These are phyloP conservation scores for Curvularia lunata DNA, from an alignment of 2,329 filamentous ascomycete species.

Conservation along the genomic window DNA sequence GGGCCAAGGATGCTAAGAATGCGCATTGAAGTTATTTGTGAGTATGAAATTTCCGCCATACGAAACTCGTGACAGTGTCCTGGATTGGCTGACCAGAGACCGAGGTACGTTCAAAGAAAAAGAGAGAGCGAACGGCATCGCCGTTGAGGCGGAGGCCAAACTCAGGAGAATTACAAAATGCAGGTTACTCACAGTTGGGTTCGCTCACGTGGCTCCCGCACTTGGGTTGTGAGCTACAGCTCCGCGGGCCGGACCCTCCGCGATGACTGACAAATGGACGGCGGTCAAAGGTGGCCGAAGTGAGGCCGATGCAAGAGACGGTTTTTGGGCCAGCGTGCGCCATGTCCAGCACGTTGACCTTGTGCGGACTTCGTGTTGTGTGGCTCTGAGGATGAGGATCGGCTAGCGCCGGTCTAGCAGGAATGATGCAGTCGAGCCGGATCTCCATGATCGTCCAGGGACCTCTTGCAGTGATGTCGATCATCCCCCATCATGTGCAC, in stretches of 20 bases:
- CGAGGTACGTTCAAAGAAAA: neutral
- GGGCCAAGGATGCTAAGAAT: neutral
- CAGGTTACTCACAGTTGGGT: conserved; percentile 3
- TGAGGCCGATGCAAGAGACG: conserved; percentile 7
- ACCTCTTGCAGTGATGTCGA: conserved; percentile 11
- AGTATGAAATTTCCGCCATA: neutral
- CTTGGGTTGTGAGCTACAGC: conserved; percentile 24
- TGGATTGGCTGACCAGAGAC: neutral
- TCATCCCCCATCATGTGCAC: conserved; percentile 13
- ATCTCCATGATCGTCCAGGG: conserved; percentile 19
- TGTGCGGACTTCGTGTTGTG: conserved; percentile 6
- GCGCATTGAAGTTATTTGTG: neutral
- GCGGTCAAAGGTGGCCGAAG: conserved; percentile 10
- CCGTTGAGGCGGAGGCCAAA: neutral
- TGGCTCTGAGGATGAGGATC: conserved; percentile 11
- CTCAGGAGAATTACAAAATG: conserved; percentile 12
- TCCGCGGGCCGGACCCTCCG: conserved; percentile 27
- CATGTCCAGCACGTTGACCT: conserved; percentile 3
- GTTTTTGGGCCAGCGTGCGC: conserved; percentile 2
- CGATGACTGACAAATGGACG: conserved; percentile 12
- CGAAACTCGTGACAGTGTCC: neutral
- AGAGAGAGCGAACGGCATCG: neutral
- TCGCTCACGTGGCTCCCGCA: conserved; percentile 15
- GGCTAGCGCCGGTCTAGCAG: conserved; percentile 12
- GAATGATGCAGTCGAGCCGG: conserved; percentile 14